Base-by-base conservation (phyloP, 805 yeast genomes). In the Kregervanrija fluxuum region DNA sequence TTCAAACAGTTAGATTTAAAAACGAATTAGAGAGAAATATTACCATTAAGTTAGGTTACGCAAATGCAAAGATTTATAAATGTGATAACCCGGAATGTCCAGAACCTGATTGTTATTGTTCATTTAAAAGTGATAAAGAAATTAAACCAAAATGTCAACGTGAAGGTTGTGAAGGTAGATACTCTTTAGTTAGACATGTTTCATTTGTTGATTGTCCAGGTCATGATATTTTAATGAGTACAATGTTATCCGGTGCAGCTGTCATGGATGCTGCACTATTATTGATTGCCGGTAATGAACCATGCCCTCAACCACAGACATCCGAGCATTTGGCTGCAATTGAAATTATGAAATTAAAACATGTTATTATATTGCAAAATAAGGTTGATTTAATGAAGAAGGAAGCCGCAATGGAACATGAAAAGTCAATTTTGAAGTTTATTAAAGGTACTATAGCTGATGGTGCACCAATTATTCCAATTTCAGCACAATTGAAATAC, bases 201-300 rank as follows among this genome's bases (percentile, higher is more conserved):
- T 88, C 96, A 10, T 95, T 95, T 60, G 99, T 95, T 50, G 99
- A 93, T 75, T 95, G 99, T 75, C 99, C 99, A 49, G 99, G 99
- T 68, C 99, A 93, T 85, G 99, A 93, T 75, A 95, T 93, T 73
- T 82, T 93, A 67, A 93, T 93, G 99, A 89, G 97, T 77, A 93
- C 99, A 54, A 93, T 93, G 99, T 82, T 93, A 79, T 90, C 98
- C 39, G 99, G 99, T 65, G 99, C 99, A 33, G 99, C 99, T 13
- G 99, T 93, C 53, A 93, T 93, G 99, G 99, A 93, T 70, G 99
- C 99, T 46, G 99, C 99, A 2, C 74, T 93, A 50, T 74, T 93
- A 62, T 77, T 93, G 54, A 83, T 93, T 64, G 99, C 99, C 30
- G 99, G 98, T 69, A 93, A 93, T 66, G 99, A 93, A 76, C 80